Evolutionary conservation across 2,329 filamentous ascomycete genomes (phyloP), one percentile per base, ranked within the genome.

Genomic region (Nannizziopsis barbatae): DNA sequence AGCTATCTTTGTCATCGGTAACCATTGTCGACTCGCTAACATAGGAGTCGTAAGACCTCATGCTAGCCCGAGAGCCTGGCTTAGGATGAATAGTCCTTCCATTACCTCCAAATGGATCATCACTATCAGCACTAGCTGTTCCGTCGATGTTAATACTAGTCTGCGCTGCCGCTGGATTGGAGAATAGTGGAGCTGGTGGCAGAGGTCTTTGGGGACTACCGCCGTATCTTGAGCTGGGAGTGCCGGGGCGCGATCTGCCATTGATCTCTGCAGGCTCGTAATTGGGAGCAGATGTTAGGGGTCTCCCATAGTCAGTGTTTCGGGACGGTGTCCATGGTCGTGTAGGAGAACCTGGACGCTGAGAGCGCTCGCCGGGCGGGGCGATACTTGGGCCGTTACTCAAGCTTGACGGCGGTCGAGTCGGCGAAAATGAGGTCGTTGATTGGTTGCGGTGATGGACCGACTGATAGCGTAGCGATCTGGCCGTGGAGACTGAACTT

Each of bases 241-340:
- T 95, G 4, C 90, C 90, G 1, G 92, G 90, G 50, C 92, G 74
- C 5, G 92, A 89, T 53, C 80, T 89, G 42, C 92, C 92, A 60
- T 96, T 90, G 51, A 96, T 68, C 57, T 95, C 89, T 17, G 82
- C 75, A 0, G 88, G 86, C 65, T 96, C 92, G 65, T 92, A 96
- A 3, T 80, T 75, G 0, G 81, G 78, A 1, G 64, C 61, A 0
- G 65, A 67, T 1, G 85, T 78, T 2, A 86, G 82, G 7, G 85
- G 84, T 45, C 85, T 76, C 22, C 75, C 66, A 65, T 84, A 86
- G 52, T 89, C 85, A 2, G 72, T 72, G 17, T 62, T 69, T 55
- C 69, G 65, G 20, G 74, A 72, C 10, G 77, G 76, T 7, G 76
- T 75, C 65, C 75, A 79, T 1, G 79, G 72, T 46, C 74, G 61